Conservation (phyloP, 495 filamentous ascomycete species). For the Penicillium flavigenum region DNA sequence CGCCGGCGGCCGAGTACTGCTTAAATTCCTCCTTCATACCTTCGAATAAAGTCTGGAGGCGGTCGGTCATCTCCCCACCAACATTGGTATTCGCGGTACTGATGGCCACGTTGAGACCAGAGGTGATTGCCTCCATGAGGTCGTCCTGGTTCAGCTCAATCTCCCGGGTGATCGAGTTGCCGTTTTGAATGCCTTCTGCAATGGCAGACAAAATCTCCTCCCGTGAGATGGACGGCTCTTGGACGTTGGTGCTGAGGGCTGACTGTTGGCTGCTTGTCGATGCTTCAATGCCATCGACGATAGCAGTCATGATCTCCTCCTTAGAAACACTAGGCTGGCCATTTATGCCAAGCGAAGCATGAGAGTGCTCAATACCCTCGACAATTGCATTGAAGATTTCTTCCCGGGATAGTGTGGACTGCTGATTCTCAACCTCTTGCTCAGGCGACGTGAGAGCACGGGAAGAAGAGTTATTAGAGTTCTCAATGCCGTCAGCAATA, state of each 20-base stretch:
- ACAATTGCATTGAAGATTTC: constrained; percentile 49
- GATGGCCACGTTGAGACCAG: constrained; percentile 54
- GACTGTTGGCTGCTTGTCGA: constrained; percentile 18
- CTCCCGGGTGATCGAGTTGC: constrained; percentile 50
- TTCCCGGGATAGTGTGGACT: constrained; percentile 20
- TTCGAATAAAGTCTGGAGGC: constrained; percentile 71
- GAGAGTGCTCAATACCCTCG: constrained; percentile 34
- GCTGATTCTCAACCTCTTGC: background rate
- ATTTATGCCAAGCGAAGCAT: background rate
- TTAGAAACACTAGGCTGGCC: constrained; percentile 28
- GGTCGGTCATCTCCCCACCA: constrained; percentile 67
- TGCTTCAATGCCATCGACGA: constrained; percentile 21
- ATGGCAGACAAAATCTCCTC: constrained; percentile 58
- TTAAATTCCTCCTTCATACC: constrained; percentile 73
- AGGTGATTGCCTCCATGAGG: constrained; percentile 64
- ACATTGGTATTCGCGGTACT: constrained; percentile 48
- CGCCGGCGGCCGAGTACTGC: constrained; percentile 70
- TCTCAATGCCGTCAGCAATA: constrained; percentile 11
- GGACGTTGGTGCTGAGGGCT: constrained; percentile 22
- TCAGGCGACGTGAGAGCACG: constrained; percentile 5
- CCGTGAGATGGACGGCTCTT: constrained; percentile 41
- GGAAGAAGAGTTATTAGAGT: background rate
- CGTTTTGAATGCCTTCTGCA: constrained; percentile 54
- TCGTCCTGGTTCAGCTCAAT: constrained; percentile 64
- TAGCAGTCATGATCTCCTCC: constrained; percentile 47